phyloP scores from a whole-genome alignment of 2,329 filamentous ascomycete genomes.

The Colletotrichum limetticola region DNA sequence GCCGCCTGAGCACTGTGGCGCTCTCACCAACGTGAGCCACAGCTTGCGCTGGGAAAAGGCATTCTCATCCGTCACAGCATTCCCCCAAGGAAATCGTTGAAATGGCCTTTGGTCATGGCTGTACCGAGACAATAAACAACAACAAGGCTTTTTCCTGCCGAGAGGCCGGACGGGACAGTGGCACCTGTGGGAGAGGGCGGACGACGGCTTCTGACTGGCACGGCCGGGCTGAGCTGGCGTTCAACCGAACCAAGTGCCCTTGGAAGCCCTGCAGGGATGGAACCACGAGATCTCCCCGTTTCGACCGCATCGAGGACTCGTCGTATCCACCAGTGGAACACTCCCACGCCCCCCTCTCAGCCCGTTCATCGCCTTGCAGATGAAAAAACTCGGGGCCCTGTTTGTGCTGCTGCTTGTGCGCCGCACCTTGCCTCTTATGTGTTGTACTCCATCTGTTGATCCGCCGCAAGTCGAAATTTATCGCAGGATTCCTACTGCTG shows the following conservation, averaged over 20 bases:
- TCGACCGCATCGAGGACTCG: constrained; percentile 34
- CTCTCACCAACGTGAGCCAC: not conserved
- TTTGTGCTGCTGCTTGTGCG: constrained; percentile 26
- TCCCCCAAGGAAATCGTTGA: constrained; percentile 3
- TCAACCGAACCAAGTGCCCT: constrained; percentile 34
- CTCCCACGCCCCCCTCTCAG: constrained; percentile 29
- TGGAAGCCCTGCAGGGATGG: constrained; percentile 37
- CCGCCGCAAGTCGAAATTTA: not conserved
- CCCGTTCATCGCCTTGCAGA: constrained; percentile 27
- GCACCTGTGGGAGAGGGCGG: constrained; percentile 23
- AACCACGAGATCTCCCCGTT: constrained; percentile 39
- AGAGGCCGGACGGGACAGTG: constrained; percentile 17
- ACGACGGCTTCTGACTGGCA: constrained; percentile 25
- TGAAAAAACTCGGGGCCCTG: constrained; percentile 24
- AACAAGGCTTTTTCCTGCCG: constrained; percentile 15
- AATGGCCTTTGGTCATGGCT: not conserved
- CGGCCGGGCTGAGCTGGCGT: constrained; percentile 32
- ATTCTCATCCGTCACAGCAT: constrained; percentile 3
- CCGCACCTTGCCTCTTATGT: not conserved
- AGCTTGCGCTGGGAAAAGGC: not conserved
- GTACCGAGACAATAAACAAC: constrained; percentile 2
- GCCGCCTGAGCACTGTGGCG: not conserved
- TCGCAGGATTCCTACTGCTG: not conserved
- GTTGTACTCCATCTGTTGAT: not conserved
- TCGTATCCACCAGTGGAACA: constrained; percentile 33